phyloP scores from a whole-genome alignment of 345 rosid species.

The Pistacia vera region DNA sequence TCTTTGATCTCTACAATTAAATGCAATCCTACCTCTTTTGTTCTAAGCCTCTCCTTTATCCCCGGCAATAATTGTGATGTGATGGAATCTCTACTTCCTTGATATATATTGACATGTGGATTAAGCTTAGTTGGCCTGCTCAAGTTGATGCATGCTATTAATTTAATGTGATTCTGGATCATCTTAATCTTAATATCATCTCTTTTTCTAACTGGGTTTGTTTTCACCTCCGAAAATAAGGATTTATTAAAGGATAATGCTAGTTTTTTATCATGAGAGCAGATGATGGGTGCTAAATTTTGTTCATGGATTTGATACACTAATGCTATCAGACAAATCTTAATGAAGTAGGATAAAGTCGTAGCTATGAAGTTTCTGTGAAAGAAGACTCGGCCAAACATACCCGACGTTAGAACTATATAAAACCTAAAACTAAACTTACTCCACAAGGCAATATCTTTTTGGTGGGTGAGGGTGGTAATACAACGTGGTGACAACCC shows the following conservation, averaged over 20 bases:
- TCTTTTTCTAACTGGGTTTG: too few relatives aligned
- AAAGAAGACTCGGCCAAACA: not conserved
- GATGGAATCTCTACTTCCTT: not conserved
- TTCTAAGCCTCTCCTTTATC: not conserved
- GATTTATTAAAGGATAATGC: not conserved
- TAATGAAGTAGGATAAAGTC: too few relatives aligned
- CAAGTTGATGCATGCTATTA: too few relatives aligned
- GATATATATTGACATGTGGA: not conserved
- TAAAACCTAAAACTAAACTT: not conserved
- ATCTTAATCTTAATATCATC: too few relatives aligned
- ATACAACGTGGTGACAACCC: not conserved
- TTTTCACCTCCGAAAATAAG: not conserved
- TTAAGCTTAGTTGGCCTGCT: not conserved
- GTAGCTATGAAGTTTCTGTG: not conserved
- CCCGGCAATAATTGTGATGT: not conserved
- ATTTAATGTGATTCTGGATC: too few relatives aligned
- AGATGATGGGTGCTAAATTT: not conserved
- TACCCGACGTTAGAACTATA: not conserved
- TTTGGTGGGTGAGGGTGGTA: not conserved
- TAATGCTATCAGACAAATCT: too few relatives aligned
- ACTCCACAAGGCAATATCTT: not conserved
- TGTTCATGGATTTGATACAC: not conserved
- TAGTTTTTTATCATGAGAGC: not conserved
- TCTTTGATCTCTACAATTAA: not conserved
- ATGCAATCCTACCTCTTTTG: not conserved